These are phyloP conservation scores for Diaporthe ilicicola DNA, from an alignment of 2,329 filamentous ascomycete genomes.

Conservation along the genomic window DNA sequence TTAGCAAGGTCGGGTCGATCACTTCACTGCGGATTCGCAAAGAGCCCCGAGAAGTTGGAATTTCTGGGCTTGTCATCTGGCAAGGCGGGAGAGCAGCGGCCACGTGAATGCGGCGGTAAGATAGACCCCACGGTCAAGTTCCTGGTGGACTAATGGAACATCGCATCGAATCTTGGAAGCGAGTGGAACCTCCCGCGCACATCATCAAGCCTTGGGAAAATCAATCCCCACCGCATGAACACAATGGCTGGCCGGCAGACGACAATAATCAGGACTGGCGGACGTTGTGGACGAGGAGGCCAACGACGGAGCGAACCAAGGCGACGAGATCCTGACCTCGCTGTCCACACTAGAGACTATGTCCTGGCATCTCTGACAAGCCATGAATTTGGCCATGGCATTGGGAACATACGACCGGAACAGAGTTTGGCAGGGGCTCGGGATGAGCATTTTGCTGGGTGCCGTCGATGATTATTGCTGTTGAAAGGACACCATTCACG, in stretches of 20 bases:
- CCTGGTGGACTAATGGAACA: slow-evolving; percentile 22
- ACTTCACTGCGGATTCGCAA: not conserved
- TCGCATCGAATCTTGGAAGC: slow-evolving; percentile 29
- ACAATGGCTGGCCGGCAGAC: not conserved
- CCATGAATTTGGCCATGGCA: not conserved
- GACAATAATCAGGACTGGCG: not conserved
- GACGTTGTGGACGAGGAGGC: not conserved
- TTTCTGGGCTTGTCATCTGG: not conserved
- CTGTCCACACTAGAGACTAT: not conserved
- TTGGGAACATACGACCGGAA: not conserved
- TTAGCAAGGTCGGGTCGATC: not conserved
- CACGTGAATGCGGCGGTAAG: slow-evolving; percentile 27
- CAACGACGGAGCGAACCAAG: not conserved
- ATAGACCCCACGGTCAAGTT: slow-evolving; percentile 28
- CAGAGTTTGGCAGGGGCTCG: slow-evolving; percentile 10
- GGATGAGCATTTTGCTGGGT: not conserved
- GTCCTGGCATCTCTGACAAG: not conserved
- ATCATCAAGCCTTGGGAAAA: slow-evolving; percentile 17
- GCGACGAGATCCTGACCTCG: not conserved
- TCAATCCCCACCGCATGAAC: slow-evolving; percentile 9
- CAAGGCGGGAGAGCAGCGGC: slow-evolving; percentile 18
- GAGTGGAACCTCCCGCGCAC: slow-evolving; percentile 17
- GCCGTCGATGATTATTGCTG: not conserved
- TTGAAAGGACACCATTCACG: not conserved
- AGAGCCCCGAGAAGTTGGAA: not conserved